Conservation (phyloP, 2,329 filamentous ascomycete genomes). For the Venturia asperata region DNA sequence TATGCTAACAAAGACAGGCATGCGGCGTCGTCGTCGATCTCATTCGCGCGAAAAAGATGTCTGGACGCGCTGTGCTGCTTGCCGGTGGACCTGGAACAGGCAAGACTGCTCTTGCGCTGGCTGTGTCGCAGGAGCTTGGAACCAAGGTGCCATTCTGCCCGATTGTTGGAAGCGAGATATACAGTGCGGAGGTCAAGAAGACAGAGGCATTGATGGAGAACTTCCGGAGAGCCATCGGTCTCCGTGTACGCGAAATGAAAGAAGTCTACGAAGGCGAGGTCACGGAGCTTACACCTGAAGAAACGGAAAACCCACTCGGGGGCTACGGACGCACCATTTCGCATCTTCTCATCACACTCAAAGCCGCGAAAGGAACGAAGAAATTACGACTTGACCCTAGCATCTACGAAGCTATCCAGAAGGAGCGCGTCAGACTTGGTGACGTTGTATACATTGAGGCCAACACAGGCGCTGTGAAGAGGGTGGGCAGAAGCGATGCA, state of each 20-base stretch:
- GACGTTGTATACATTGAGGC: conserved; percentile 99
- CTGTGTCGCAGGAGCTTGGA: conserved; percentile 92
- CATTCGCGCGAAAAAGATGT: conserved; percentile 96
- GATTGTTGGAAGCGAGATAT: conserved; percentile 96
- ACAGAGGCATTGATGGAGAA: conserved; percentile 99
- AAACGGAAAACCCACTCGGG: conserved; percentile 93
- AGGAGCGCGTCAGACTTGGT: conserved; percentile 90
- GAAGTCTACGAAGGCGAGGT: conserved; percentile 99
- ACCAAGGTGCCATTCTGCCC: conserved; percentile 98
- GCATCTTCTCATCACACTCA: conserved; percentile 86
- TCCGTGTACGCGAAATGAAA: conserved; percentile 97
- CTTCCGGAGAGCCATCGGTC: conserved; percentile 83
- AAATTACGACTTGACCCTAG: conserved; percentile 94
- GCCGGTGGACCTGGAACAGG: conserved; percentile 93
- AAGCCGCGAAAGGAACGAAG: conserved; percentile 95
- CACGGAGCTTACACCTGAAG: conserved; percentile 92
- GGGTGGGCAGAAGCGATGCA: conserved; percentile 89
- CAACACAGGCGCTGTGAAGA: conserved; percentile 96
- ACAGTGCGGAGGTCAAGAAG: conserved; percentile 98
- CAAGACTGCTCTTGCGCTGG: conserved; percentile 92
- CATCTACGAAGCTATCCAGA: conserved; percentile 99
- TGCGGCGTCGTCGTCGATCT: conserved; percentile 94
- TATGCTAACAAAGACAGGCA: conserved; percentile 49
- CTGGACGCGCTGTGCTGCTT: conserved; percentile 83
- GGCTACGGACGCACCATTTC: conserved; percentile 97